Percentiles rank a stretch among this genome's conserved stretches.
Conservation (phyloP, 768 basidiomycete species). For the Boletus patriciae region DNA sequence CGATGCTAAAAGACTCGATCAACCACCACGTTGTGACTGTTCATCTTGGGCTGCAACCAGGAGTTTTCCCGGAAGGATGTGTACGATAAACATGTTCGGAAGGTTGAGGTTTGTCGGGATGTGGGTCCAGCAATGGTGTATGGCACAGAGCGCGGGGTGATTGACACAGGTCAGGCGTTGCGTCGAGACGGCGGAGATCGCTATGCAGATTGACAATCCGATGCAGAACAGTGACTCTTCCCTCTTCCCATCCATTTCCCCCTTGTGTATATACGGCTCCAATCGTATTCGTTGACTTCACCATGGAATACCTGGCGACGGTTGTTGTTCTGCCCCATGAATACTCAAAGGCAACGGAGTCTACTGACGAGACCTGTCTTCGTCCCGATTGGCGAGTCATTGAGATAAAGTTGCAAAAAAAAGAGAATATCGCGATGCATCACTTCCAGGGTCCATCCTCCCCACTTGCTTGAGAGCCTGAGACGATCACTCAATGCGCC, state of each 20-base stretch:
- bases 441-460: background rate
- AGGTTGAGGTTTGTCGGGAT: background rate
- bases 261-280: background rate
- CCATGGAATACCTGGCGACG: background rate
- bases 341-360: background rate
- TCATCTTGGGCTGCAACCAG: background rate
- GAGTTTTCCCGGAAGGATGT: constrained; percentile 6
- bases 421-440: background rate
- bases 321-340: background rate
- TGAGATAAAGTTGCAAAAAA: too few species aligned
- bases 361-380: background rate
- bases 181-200: background rate
- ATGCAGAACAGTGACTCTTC: too few species aligned
- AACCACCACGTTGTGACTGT: constrained; percentile 6
- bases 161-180: background rate
- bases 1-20: constrained; percentile 4
- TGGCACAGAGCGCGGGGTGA: background rate
- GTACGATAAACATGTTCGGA: background rate
- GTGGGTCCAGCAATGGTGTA: background rate
- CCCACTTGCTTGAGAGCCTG: background rate
- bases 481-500: background rate
- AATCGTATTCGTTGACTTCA: too few species aligned
- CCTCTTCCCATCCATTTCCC: background rate
- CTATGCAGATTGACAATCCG: background rate
- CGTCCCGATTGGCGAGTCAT: background rate